Percentiles rank a stretch among this genome's conserved stretches.
These are phyloP conservation scores for Diaporthe sp. DNA, from an alignment of 2,329 filamentous ascomycete genomes.

Conservation along the genomic window DNA sequence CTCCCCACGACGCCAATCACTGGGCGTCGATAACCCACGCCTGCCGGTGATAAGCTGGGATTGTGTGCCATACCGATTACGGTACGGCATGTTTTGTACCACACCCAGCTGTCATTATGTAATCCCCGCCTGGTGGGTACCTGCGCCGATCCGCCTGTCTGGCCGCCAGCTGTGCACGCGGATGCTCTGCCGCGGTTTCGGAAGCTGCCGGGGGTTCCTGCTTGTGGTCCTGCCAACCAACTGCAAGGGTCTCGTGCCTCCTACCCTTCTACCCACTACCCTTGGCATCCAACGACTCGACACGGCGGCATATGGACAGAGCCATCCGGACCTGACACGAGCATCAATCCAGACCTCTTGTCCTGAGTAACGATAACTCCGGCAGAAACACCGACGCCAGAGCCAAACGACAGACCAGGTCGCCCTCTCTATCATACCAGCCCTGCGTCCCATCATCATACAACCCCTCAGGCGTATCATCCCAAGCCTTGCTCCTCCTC, in stretches of 20 bases:
- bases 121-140: not conserved
- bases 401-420: not conserved
- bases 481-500: slow-evolving; percentile 14
- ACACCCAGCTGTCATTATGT: not conserved
- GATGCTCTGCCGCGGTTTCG: slow-evolving; percentile 27
- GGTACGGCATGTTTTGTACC: not conserved
- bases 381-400: slow-evolving; percentile 24
- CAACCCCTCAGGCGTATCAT: not conserved
- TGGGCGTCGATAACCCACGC: slow-evolving; percentile 35
- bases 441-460: not conserved
- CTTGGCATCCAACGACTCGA: slow-evolving; percentile 24
- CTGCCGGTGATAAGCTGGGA: slow-evolving; percentile 22
- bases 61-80: not conserved
- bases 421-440: not conserved
- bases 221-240: not conserved
- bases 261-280: not conserved
- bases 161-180: slow-evolving; percentile 10
- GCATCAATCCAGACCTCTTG: slow-evolving; percentile 10
- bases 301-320: slow-evolving; percentile 19
- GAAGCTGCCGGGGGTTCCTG: slow-evolving; percentile 26
- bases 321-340: slow-evolving; percentile 17
- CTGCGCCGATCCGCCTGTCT: not conserved
- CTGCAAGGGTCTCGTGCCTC: slow-evolving; percentile 30
- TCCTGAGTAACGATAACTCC: slow-evolving; percentile 29
- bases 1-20: slow-evolving; percentile 15